phyloP scores from a whole-genome alignment of 768 basidiomycete species.

The Artomyces pyxidatus region DNA sequence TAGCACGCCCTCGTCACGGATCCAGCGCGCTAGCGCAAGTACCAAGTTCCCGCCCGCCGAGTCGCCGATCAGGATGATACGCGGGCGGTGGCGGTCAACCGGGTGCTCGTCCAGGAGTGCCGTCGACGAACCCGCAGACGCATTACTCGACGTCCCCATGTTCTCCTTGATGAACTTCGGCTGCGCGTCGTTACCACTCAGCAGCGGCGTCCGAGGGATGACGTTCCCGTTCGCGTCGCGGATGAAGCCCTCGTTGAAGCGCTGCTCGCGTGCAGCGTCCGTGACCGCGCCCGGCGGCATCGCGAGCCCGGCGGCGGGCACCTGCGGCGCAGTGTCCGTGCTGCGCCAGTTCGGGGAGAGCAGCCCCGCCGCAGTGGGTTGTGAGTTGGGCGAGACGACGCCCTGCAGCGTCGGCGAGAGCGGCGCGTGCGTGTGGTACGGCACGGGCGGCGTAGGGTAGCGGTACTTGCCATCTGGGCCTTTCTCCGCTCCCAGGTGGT shows the following conservation, averaged over 20 bases:
- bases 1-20: conserved; percentile 40
- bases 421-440: conserved; percentile 5
- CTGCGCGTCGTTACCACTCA: conserved; percentile 12
- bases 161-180: background rate
- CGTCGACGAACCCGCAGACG: conserved; percentile 10
- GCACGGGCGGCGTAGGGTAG: conserved; percentile 15
- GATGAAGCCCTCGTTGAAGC: background rate
- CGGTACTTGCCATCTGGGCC: conserved; percentile 18
- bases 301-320: background rate
- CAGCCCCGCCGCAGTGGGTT: background rate
- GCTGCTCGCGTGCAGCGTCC: background rate
- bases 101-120: too few species aligned
- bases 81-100: conserved; percentile 13
- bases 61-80: conserved; percentile 45
- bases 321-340: background rate
- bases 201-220: background rate
- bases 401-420: background rate
- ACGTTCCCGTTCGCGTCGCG: background rate
- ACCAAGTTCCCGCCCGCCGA: conserved; percentile 48
- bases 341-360: background rate
- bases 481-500: conserved; percentile 14
- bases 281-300: background rate
- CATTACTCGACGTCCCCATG: background rate
- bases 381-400: background rate
- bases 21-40: conserved; percentile 42